These are phyloP conservation scores for Zasmidium cellare DNA, from an alignment of 2,329 filamentous ascomycete species.

Conservation along the genomic window DNA sequence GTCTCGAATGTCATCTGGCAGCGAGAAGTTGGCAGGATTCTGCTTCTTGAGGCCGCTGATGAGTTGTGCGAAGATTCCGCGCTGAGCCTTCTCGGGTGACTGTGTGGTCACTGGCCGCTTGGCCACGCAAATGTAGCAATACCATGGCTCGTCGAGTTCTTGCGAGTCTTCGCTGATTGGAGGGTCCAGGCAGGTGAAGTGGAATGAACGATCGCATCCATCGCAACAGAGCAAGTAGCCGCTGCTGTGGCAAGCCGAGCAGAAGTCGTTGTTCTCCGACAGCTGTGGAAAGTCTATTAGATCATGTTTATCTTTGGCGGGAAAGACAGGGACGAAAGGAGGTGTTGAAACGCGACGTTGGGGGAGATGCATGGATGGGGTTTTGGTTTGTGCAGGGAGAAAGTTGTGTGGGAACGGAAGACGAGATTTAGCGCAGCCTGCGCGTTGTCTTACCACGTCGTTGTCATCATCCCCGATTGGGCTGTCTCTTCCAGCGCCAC, in stretches of 20 bases:
- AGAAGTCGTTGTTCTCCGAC: slow-evolving; percentile 80
- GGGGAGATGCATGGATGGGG: slow-evolving; percentile 32
- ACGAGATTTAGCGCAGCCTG: slow-evolving; percentile 33
- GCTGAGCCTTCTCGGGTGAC: slow-evolving; percentile 38
- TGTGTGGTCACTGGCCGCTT: slow-evolving; percentile 30
- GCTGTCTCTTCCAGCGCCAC: slow-evolving; percentile 62
- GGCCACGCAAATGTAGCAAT: slow-evolving; percentile 70
- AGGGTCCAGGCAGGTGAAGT: slow-evolving; percentile 85
- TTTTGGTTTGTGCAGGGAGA: slow-evolving; percentile 22
- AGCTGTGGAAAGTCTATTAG: slow-evolving; percentile 43
- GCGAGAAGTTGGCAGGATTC: slow-evolving; percentile 43
- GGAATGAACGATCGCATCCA: slow-evolving; percentile 85
- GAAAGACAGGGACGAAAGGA: slow-evolving; percentile 18
- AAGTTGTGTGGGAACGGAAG: slow-evolving; percentile 41
- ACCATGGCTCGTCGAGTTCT: slow-evolving; percentile 69
- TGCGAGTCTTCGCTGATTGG: slow-evolving; percentile 58
- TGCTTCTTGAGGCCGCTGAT: slow-evolving; percentile 50
- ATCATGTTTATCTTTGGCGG: slow-evolving; percentile 18
- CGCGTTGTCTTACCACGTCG: slow-evolving; percentile 52
- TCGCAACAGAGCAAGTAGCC: slow-evolving; percentile 92
- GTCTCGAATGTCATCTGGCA: slow-evolving; percentile 70
- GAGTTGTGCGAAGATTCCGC: slow-evolving; percentile 63
- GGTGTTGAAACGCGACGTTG: slow-evolving; percentile 27
- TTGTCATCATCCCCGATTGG: slow-evolving; percentile 61
- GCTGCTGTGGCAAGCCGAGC: slow-evolving; percentile 78